These are phyloP conservation scores for Alternaria hordeiaustralica DNA, from an alignment of 2,329 filamentous ascomycete genomes.

Conservation along the genomic window DNA sequence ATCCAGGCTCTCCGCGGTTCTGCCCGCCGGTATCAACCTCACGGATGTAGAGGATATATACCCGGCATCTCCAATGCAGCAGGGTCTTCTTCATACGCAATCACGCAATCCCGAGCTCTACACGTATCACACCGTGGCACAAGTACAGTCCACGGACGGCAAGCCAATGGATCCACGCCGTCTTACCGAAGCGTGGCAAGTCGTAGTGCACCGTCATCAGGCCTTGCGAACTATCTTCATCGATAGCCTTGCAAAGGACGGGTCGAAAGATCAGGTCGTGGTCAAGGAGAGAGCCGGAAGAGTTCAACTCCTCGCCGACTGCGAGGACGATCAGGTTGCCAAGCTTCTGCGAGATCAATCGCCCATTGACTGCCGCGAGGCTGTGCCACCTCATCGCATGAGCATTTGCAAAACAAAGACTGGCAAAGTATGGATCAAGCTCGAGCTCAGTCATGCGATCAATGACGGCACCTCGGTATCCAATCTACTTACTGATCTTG, in stretches of 20 bases:
- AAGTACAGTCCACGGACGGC: constrained; percentile 31
- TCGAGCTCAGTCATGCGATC: constrained; percentile 61
- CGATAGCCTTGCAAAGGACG: constrained; percentile 43
- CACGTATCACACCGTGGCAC: constrained; percentile 38
- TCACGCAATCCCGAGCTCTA: constrained; percentile 39
- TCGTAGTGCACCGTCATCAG: constrained; percentile 43
- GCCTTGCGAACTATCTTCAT: constrained; percentile 43
- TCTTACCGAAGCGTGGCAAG: constrained; percentile 43
- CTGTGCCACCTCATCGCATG: constrained; percentile 54
- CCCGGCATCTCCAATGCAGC: constrained; percentile 41
- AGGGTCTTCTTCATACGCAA: constrained; percentile 39
- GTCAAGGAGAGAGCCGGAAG: constrained; percentile 35
- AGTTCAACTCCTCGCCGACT: constrained; percentile 32
- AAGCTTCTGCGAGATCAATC: constrained; percentile 26
- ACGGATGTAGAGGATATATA: constrained; percentile 39
- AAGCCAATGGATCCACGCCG: constrained; percentile 28
- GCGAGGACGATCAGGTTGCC: constrained; percentile 26
- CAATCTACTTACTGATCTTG: constrained; percentile 56
- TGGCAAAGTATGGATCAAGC: constrained; percentile 51
- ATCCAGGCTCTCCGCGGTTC: constrained; percentile 23
- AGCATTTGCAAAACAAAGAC: constrained; percentile 52
- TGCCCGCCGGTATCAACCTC: constrained; percentile 28
- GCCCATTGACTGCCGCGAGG: constrained; percentile 36
- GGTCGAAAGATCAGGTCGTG: constrained; percentile 42
- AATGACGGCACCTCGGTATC: constrained; percentile 60